Percentiles rank a stretch among this genome's conserved stretches.
These are phyloP conservation scores for Boletellus deceptivus DNA, from an alignment of 1,284 basidiomycete genomes.

Conservation along the genomic window DNA sequence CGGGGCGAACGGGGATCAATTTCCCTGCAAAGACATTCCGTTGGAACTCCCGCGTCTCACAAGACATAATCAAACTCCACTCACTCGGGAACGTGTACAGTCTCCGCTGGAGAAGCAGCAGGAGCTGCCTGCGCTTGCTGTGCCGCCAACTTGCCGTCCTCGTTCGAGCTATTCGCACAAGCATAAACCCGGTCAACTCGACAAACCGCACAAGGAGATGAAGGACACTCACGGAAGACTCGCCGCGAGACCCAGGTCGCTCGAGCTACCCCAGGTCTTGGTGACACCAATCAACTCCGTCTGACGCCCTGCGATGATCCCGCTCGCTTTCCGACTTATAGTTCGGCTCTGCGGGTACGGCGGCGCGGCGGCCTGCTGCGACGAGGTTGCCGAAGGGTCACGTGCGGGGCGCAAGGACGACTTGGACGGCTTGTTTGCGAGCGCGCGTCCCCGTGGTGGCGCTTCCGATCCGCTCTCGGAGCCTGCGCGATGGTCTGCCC, in stretches of 20 bases:
- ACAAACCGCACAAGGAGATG: not conserved
- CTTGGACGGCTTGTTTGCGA: conserved; percentile 22
- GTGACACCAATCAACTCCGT: conserved; percentile 32
- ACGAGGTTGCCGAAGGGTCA: conserved; percentile 27
- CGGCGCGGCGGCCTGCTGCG: conserved; percentile 14
- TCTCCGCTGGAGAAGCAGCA: conserved; percentile 28
- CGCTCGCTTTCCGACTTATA: conserved; percentile 27
- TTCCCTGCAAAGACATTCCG: conserved; percentile 10
- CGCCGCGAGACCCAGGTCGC: conserved; percentile 21
- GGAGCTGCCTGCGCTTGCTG: conserved; percentile 10
- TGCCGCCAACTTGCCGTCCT: conserved; percentile 33
- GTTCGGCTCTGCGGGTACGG: conserved; percentile 19
- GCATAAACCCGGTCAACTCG: not conserved
- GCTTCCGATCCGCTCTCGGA: conserved; percentile 24
- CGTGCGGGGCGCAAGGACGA: conserved; percentile 23
- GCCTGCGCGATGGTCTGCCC: conserved; percentile 24
- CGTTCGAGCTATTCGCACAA: conserved; percentile 22
- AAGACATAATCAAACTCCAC: conserved; percentile 8
- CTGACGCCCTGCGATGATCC: conserved; percentile 25
- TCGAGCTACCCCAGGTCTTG: conserved; percentile 32
- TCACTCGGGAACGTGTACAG: conserved; percentile 28
- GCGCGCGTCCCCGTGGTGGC: conserved; percentile 12
- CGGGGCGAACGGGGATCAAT: conserved; percentile 37
- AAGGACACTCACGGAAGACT: conserved; percentile 21
- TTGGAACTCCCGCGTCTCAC: not conserved